Evolutionary conservation across 345 rosid species (phyloP), one percentile per base, ranked within the genome.

Genomic region (Lepidium africanum): DNA sequence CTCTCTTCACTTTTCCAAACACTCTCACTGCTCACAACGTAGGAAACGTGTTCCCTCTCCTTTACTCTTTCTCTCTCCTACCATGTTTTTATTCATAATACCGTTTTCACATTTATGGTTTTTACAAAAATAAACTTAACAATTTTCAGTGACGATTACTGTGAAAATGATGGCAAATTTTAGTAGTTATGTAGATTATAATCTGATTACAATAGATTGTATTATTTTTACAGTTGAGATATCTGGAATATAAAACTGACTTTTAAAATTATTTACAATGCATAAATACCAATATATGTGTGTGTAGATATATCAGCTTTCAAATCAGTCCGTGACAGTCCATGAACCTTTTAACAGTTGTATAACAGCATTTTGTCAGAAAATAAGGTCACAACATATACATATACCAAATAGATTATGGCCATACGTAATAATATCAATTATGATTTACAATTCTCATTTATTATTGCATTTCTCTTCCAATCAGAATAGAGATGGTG

Each of bases 331-430:
- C 57, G 68, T 74, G 68, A 74, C 69, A 66, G 62, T 45, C 58
- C 78, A 67, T 67, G 33, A 39, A 67, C 78, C 51, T 61, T 74
- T 45, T 67, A 60, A 54, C 78, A 74, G 69, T 74, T 74, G 73
- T 61, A 61, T 67, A 74, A 61, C 74, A 68, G 74, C 78, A 74
- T 74, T 59, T 67, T 68, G 78, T 67, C 78, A 68, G 63, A 68
- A 74, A 68, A 74, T 48, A 74, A 56, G 78, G 73, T 74, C 78
- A 67, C 59, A 67, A 53, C 74, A 46, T 74, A 25, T 68, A 67
- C 52, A 61, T 38, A 67, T 51, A 67, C 63, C 68, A 60, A 62
- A 67, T 66, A 67, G 51, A 50, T 47, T 55, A 56, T 45, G 48
- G 32, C 53, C 71, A 57, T 65, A 72, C 71, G 60, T 65, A 72